Evolutionary conservation across 805 yeast genomes (phyloP).

Genomic region (Babjeviella inositovora): DNA sequence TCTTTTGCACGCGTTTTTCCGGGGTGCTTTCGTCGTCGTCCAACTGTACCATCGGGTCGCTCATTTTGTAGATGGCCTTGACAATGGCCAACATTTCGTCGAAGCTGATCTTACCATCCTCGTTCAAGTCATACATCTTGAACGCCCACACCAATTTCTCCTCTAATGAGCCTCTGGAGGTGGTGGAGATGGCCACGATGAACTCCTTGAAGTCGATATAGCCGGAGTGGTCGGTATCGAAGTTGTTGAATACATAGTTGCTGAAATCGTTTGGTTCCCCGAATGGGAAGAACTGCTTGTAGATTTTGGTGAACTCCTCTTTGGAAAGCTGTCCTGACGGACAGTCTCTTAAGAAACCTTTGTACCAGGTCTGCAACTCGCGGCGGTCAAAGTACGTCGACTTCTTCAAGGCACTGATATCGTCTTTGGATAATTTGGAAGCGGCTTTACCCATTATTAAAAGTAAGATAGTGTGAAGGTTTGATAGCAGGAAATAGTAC

Average conservation of each 20-base stretch:
- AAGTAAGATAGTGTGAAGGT: too few species aligned
- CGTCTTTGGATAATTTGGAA: constrained; percentile 84
- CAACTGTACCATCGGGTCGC: constrained; percentile 82
- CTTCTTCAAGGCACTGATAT: constrained; percentile 62
- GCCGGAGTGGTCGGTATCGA: constrained; percentile 71
- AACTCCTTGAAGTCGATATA: constrained; percentile 85
- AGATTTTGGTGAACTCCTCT: constrained; percentile 81
- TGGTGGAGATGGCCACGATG: constrained; percentile 71
- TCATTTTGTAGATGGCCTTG: constrained; percentile 81
- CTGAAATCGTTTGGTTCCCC: constrained; percentile 94
- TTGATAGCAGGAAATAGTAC: too few species aligned
- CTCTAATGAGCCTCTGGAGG: constrained; percentile 71
- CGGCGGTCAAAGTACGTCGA: constrained; percentile 86
- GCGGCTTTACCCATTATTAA: constrained; percentile 85
- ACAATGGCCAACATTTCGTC: constrained; percentile 72
- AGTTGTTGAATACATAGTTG: constrained; percentile 73
- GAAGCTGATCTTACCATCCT: constrained; percentile 60
- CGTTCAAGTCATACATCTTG: constrained; percentile 70
- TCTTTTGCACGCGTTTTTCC: constrained; percentile 69
- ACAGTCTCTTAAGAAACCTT: constrained; percentile 88
- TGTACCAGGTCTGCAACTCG: constrained; percentile 97
- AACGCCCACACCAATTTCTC: constrained; percentile 88
- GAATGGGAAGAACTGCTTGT: constrained; percentile 94
- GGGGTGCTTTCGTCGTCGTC: constrained; percentile 89
- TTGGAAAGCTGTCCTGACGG: constrained; percentile 79